Base-by-base conservation (phyloP, 2,329 filamentous ascomycete genomes). In the Colletotrichum sublineola region DNA sequence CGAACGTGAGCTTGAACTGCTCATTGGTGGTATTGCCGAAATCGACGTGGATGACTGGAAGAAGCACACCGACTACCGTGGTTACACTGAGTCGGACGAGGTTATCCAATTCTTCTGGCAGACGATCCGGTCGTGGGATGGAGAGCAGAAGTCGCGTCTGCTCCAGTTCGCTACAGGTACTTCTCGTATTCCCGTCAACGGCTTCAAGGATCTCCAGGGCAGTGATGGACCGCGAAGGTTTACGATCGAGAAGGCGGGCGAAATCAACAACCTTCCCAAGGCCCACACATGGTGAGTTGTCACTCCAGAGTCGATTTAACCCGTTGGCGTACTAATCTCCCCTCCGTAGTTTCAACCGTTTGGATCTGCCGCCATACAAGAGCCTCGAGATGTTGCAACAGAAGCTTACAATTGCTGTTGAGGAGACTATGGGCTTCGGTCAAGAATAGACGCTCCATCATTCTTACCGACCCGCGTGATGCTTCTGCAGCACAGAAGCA, bases 21-120 rank as follows among this genome's bases (percentile, higher is more conserved):
- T 99, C 77, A 98, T 99, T 80, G 96, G 96, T 76, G 96, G 96
- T 88, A 99, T 99, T 78, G 96, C 96, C n/a, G 96, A 99, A 84
- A 99, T 99, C 77, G 96, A 99, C 79, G 96, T 99, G 20, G 96
- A 99, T 73, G 96, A 99, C 84, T 99, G 96, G 96, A 98, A 99
- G 92, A 99, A 99, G 87, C 96, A 99, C 85, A 99, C 96, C 58
- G 96, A 99, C 80, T 99, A 99, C 84, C 93, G 96, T 77, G 96
- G 96, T 67, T 99, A 99, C 88, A 98, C 97, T 12, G 96, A 99
- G 84, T 95, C 92, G 69, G 96, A 99, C 78, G 94, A 98, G 80
- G 96, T 99, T 36, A 96, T 99, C 76, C 94, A 97, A 82, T 95
- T 97, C 86, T 99, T 99, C 89, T 99, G 96, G 96, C 95, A 97